A percentile compares a stretch with the other conserved stretches of the same genome.
Conservation (phyloP, 768 basidiomycete species). For the Collybiopsis luxurians region DNA sequence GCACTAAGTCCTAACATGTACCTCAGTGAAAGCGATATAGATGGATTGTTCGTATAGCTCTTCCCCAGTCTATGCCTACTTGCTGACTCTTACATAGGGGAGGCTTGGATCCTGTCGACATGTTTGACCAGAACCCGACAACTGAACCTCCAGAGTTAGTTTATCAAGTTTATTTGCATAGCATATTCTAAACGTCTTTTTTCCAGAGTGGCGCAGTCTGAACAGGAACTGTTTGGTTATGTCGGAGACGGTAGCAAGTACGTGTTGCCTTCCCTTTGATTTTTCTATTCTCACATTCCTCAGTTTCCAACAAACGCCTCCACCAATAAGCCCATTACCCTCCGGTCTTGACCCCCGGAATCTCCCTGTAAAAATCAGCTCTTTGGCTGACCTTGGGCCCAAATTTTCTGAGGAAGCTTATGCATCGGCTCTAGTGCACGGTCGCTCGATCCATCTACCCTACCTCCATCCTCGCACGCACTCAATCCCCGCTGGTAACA, state of each 20-base stretch:
- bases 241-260: background rate
- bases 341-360: conserved; percentile 12
- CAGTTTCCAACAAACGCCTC: background rate
- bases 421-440: conserved; percentile 59
- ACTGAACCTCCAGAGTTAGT: background rate
- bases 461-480: conserved; percentile 60
- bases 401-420: conserved; percentile 42
- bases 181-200: background rate
- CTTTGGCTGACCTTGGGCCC: conserved; percentile 12
- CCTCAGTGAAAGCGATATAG: background rate
- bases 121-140: background rate
- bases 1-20: too few relatives aligned
- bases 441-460: conserved; percentile 55
- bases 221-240: background rate
- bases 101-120: background rate
- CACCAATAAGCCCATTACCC: conserved; percentile 1
- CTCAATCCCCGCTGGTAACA: conserved; percentile 70
- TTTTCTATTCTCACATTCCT: too few relatives aligned
- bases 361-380: conserved; percentile 15
- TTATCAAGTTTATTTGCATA: background rate
- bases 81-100: background rate
- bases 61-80: background rate
- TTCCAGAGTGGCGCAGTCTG: background rate
- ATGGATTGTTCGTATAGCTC: background rate
- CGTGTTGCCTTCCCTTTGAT: background rate